Percentiles rank a stretch among this genome's conserved stretches.
Evolutionary conservation across 305 asterid species (phyloP).

Genomic region (Solanum hybrid): DNA sequence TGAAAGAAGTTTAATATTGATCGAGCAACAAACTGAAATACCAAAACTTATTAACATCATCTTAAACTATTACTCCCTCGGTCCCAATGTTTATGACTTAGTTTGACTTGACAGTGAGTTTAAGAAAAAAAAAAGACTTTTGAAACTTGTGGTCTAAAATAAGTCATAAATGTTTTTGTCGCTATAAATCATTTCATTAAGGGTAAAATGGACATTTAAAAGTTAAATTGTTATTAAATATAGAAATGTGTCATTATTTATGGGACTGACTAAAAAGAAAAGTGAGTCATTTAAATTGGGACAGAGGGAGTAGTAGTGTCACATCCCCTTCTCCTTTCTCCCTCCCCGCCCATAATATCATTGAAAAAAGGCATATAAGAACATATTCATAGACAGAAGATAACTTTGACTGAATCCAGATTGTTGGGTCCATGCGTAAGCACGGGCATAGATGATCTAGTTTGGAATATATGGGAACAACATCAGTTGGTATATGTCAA

Average conservation of each 20-base stretch:
- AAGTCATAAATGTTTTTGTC: neutral
- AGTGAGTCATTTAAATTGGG: neutral
- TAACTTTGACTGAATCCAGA: neutral
- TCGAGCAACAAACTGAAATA: neutral
- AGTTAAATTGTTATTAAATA: neutral
- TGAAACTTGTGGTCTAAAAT: neutral
- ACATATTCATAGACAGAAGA: neutral
- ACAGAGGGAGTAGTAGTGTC: neutral
- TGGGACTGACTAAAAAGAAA: neutral
- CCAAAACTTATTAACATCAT: neutral
- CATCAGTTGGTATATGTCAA: neutral
- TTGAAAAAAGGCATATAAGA: neutral
- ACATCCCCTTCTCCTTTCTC: neutral
- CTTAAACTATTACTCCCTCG: neutral
- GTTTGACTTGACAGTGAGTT: neutral
- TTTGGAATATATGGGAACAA: neutral
- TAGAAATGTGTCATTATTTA: neutral
- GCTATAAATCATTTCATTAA: neutral
- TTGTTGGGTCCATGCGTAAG: neutral
- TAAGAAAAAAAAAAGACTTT: neutral
- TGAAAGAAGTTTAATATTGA: neutral
- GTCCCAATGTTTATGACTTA: neutral
- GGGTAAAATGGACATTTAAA: neutral
- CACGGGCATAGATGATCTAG: neutral
- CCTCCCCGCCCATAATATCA: neutral